Conservation (phyloP, 169 alveolate species). For the Babesia sp. region DNA sequence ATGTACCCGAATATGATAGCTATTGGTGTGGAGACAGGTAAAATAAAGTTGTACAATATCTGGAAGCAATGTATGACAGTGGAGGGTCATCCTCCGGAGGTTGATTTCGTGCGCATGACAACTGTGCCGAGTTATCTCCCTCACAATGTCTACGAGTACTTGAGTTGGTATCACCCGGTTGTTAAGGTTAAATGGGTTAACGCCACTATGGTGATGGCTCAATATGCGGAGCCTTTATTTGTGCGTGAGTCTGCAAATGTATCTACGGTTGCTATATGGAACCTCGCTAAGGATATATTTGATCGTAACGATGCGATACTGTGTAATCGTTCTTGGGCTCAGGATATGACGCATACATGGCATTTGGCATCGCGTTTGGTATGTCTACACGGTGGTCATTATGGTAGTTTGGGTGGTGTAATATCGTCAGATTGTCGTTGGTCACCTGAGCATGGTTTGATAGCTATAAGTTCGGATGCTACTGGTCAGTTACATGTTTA, state of each 20-base stretch:
- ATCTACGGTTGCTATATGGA: conserved; percentile 64
- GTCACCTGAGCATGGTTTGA: conserved; percentile 47
- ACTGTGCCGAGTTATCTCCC: conserved; percentile 62
- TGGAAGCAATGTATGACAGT: conserved; percentile 40
- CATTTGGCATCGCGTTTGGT: conserved; percentile 51
- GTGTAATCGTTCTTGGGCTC: conserved; percentile 54
- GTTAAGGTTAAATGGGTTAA: conserved; percentile 64
- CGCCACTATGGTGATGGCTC: conserved; percentile 41
- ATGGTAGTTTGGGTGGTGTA: conserved; percentile 47
- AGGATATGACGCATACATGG: conserved; percentile 29
- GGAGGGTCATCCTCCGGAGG: conserved; percentile 5
- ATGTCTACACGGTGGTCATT: conserved; percentile 63
- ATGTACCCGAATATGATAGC: conserved; percentile 60
- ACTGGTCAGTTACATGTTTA: conserved; percentile 60
- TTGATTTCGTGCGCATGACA: conserved; percentile 35
- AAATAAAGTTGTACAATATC: conserved; percentile 48
- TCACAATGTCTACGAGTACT: conserved; percentile 56
- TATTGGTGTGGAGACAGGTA: conserved; percentile 64
- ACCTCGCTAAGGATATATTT: conserved; percentile 57
- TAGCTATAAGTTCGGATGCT: conserved; percentile 53
- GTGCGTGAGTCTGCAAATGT: conserved; percentile 44
- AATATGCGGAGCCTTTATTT: conserved; percentile 52
- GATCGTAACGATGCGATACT: conserved; percentile 62
- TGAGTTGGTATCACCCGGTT: conserved; percentile 64
- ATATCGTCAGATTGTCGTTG: conserved; percentile 53